phyloP scores from a whole-genome alignment of 148 eudicot genomes.

The Rhododendron vialii region DNA sequence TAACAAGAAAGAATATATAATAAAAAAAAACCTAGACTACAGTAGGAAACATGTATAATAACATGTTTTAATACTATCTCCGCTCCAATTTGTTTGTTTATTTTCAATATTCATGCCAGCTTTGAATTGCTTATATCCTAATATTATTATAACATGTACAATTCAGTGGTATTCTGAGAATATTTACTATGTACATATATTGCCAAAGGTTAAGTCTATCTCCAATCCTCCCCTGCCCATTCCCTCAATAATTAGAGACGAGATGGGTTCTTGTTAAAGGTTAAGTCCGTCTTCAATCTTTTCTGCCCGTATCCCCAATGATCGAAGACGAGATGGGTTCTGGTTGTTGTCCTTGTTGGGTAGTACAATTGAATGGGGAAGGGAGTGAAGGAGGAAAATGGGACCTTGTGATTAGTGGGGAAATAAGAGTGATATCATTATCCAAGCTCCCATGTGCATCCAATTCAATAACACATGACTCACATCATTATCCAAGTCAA shows the following conservation, averaged over 20 bases:
- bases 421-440: not conserved
- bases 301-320: fast-evolving
- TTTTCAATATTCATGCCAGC: not conserved
- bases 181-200: no score
- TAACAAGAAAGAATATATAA: not conserved
- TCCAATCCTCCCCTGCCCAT: no score
- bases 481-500: slow-evolving; percentile 3
- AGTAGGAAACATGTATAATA: no score
- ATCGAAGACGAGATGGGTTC: no score
- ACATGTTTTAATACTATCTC: not conserved
- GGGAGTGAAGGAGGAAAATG: not conserved
- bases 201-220: no score
- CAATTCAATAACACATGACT: slow-evolving; percentile 2
- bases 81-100: not conserved
- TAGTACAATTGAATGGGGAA: not conserved
- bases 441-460: slow-evolving; percentile 8
- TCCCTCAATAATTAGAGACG: no score
- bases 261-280: no score
- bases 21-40: no score
- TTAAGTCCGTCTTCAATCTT: no score
- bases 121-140: no score
- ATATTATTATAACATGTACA: not conserved
- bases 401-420: not conserved
- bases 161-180: not conserved
- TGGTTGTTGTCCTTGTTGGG: no score